Percentiles rank a stretch among this genome's conserved stretches.
These are phyloP conservation scores for Fibroporia radiculosa DNA, from an alignment of 768 basidiomycete genomes.

Conservation along the genomic window DNA sequence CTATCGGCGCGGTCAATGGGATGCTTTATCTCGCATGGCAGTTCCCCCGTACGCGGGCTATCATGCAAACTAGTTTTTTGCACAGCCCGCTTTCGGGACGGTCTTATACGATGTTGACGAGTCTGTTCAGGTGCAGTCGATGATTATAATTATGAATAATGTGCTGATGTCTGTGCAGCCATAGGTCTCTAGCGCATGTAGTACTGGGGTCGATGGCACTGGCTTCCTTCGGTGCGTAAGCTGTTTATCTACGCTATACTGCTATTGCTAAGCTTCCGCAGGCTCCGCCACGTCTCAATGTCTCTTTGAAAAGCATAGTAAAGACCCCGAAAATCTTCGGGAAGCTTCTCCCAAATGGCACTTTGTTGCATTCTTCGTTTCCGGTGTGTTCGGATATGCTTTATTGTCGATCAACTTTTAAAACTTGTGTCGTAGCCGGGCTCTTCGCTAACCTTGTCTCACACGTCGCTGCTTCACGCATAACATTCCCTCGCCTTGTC, in stretches of 20 bases:
- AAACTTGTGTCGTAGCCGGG: conserved; percentile 44
- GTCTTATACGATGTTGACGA: conserved; percentile 73
- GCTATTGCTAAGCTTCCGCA: neutral
- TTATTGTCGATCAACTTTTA: neutral
- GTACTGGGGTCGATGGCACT: conserved; percentile 73
- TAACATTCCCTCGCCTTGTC: conserved; percentile 54
- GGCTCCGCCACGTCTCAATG: neutral
- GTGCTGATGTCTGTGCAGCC: conserved; percentile 33
- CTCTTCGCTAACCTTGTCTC: conserved; percentile 74
- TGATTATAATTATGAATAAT: neutral
- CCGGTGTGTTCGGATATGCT: conserved; percentile 36
- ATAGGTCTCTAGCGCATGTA: conserved; percentile 62
- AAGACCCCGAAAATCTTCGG: conserved; percentile 24
- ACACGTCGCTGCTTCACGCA: conserved; percentile 59
- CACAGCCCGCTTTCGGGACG: conserved; percentile 78
- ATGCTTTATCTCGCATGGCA: conserved; percentile 74
- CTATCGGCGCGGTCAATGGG: conserved; percentile 62
- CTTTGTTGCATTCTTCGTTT: conserved; percentile 75
- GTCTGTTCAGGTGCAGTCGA: conserved; percentile 57
- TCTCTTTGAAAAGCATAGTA: neutral
- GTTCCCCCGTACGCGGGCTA: conserved; percentile 45
- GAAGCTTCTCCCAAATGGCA: conserved; percentile 71
- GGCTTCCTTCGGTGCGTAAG: conserved; percentile 64
- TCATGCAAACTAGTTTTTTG: conserved; percentile 63
- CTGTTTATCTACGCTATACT: neutral